phyloP scores from a whole-genome alignment of 345 rosid species.

The Acer campestre region DNA sequence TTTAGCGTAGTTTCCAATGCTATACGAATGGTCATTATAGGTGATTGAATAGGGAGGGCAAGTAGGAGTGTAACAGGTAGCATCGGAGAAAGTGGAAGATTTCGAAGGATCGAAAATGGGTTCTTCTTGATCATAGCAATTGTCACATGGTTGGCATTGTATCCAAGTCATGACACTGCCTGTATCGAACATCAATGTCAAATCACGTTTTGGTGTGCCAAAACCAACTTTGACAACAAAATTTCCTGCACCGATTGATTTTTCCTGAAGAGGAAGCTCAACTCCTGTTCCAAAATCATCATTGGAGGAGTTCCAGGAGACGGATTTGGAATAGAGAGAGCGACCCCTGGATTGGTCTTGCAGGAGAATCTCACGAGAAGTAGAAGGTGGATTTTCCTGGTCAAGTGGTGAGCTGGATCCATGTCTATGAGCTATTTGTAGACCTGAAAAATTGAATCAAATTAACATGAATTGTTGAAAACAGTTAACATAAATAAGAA shows the following conservation, averaged over 20 bases:
- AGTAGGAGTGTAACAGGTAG: background rate
- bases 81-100: slow-evolving; percentile 23
- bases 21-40: background rate
- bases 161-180: slow-evolving; percentile 33
- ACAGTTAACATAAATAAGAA: too few species aligned
- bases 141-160: slow-evolving; percentile 12
- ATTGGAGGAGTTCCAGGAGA: background rate
- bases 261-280: background rate
- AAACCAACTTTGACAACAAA: slow-evolving; percentile 24
- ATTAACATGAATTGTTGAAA: background rate
- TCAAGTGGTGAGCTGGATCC: slow-evolving; percentile 24
- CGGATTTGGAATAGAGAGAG: background rate
- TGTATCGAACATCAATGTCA: slow-evolving; percentile 26
- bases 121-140: background rate
- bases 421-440: background rate
- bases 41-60: background rate
- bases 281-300: background rate
- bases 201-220: slow-evolving; percentile 18
- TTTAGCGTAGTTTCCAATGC: background rate
- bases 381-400: background rate
- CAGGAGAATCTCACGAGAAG: slow-evolving; percentile 1
- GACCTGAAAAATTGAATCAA: slow-evolving; percentile 15
- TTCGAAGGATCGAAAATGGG: slow-evolving; percentile 12
- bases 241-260: background rate
- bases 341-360: slow-evolving; percentile 21